A percentile compares a stretch with the other conserved stretches of the same genome.
Evolutionary conservation across 495 filamentous ascomycete species (phyloP).

Genomic region (Echria macrotheca): DNA sequence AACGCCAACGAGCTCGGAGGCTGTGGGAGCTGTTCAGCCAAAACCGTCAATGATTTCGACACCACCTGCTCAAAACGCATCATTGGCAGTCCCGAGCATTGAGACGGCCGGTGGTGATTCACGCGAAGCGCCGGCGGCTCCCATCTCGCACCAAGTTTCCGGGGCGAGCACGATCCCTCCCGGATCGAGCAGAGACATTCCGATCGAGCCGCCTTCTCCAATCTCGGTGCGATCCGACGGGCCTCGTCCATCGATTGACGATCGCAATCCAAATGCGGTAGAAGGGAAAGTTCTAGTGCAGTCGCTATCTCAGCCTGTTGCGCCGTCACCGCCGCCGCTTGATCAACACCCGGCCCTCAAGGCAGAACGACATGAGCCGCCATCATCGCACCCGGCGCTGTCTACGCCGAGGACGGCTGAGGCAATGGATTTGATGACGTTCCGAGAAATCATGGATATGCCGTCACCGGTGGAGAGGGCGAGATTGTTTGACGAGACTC

Average conservation of each 20-base stretch:
- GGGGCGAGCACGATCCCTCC: constrained; percentile 28
- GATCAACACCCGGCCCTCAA: no score
- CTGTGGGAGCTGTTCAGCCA: no score
- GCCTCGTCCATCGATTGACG: constrained; percentile 6
- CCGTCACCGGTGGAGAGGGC: constrained; percentile 59
- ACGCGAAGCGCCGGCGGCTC: no score
- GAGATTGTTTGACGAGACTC: constrained; percentile 60
- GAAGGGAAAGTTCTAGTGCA: constrained; percentile 38
- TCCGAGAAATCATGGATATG: constrained; percentile 68
- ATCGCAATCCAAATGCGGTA: constrained; percentile 29
- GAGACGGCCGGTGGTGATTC: not conserved
- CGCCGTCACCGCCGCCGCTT: no score
- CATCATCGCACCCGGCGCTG: no score
- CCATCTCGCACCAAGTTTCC: constrained; percentile 34
- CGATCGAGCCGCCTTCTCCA: constrained; percentile 33
- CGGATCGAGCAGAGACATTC: constrained; percentile 14
- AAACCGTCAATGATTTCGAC: no score
- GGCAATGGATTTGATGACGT: no score
- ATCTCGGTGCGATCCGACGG: constrained; percentile 23
- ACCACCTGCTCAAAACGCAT: not conserved
- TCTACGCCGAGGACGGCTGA: no score
- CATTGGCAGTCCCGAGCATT: not conserved
- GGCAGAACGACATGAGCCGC: constrained; percentile 14
- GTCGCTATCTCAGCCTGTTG: no score
- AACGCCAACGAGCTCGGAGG: not conserved